phyloP scores from a whole-genome alignment of 495 filamentous ascomycete species.

The Tuber brumale region DNA sequence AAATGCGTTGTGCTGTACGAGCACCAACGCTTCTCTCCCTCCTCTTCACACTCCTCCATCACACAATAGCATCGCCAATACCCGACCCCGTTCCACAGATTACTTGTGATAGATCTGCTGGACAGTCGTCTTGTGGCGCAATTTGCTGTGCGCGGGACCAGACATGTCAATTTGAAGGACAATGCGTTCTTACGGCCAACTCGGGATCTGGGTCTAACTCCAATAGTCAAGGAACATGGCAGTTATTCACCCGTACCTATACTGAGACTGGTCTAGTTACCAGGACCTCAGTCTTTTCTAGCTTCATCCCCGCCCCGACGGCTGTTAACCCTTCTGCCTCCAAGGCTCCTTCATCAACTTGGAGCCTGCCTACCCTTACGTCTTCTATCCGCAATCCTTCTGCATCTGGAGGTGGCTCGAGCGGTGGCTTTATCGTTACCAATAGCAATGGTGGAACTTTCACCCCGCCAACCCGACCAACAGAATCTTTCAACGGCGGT shows the following conservation, averaged over 20 bases:
- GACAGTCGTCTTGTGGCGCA: slow-evolving; percentile 17
- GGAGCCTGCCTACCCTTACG: slow-evolving; percentile 16
- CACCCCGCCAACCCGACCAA: slow-evolving; percentile 30
- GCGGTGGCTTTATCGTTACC: slow-evolving; percentile 7
- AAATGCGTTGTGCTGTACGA: slow-evolving; percentile 25
- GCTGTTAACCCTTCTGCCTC: slow-evolving; percentile 23
- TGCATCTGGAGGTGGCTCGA: slow-evolving; percentile 10
- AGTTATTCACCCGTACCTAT: slow-evolving; percentile 22
- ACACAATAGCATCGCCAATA: slow-evolving; percentile 28
- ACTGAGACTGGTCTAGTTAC: slow-evolving; percentile 22
- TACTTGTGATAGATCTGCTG: neutral
- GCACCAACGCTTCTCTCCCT: slow-evolving; percentile 32
- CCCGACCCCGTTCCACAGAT: slow-evolving; percentile 17
- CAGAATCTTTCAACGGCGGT: slow-evolving; percentile 33
- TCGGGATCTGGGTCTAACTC: neutral
- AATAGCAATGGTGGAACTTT: slow-evolving; percentile 16
- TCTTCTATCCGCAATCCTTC: slow-evolving; percentile 19
- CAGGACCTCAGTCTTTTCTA: slow-evolving; percentile 25
- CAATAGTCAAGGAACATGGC: slow-evolving; percentile 14
- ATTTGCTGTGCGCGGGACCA: slow-evolving; percentile 20
- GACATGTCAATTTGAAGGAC: slow-evolving; percentile 17
- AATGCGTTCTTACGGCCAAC: slow-evolving; percentile 6
- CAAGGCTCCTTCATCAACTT: slow-evolving; percentile 17
- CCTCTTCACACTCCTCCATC: slow-evolving; percentile 32
- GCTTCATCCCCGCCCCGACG: slow-evolving; percentile 11